Evolutionary conservation across 148 eudicot genomes (phyloP), one percentile per base, ranked within the genome.

Genomic region (Beta vulgaris): DNA sequence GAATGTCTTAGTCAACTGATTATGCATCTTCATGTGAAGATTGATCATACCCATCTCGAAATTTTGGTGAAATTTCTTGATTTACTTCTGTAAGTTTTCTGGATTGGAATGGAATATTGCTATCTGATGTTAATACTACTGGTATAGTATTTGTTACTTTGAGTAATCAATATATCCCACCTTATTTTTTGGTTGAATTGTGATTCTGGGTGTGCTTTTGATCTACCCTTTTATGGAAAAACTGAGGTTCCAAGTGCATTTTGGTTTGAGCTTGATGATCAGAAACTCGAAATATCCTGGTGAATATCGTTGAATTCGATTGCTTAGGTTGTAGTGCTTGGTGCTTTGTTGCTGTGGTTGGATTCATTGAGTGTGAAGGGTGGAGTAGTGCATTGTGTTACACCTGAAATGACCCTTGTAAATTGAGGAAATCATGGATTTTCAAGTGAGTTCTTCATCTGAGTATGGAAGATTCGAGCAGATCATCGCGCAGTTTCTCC

Each of bases 391-490:
- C 57, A 64, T 53, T 72, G 76, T 68, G 71, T 63, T 62, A 35
- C 37, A 69, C 48, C 60, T 43, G 39, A 39, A 18, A 19, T 1
- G 16, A 32, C 35, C 26, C 39, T 78, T 29, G 36, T 14, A 14
- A 9, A 15, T 67, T 37, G 60, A 25, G 29, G 40, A 37, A 10
- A 53, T 53, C 66, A 93, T 93, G 92, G 98, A 90, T 84, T 82
- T 90, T 73, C 91, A 87, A 23, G 74, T 76, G 76, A 84, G 70
- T 72, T 77, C 87, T 55, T 77, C 85, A 12, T 80, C 80, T 6
- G 98, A 91, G 63, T 73, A 87, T 73, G 90, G 91, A 71, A 85
- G 87, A 76, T 81, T 87, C 46, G 97, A 94, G 77, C 93, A 91
- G 74, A 94, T 94, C 65, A 80, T 92, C 28, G 85, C 88, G 21